These are phyloP conservation scores for Penicillium subrubescens DNA, from an alignment of 495 filamentous ascomycete species.

Conservation along the genomic window DNA sequence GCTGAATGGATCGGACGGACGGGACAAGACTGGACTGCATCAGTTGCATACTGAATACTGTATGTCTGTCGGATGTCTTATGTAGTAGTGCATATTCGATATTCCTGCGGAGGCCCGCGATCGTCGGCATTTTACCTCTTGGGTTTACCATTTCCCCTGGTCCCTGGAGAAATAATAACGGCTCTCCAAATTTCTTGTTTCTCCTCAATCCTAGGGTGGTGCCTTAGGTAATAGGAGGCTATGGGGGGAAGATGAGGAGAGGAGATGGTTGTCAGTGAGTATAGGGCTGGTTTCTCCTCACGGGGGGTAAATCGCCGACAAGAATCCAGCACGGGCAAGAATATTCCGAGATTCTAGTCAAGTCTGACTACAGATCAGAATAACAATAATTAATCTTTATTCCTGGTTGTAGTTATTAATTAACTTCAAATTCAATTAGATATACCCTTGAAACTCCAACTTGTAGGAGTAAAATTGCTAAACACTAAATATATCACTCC, in stretches of 20 bases:
- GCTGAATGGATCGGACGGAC: too few relatives aligned
- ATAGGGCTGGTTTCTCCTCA: conserved; percentile 8
- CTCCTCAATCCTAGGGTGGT: not conserved
- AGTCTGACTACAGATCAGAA: not conserved
- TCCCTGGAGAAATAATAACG: not conserved
- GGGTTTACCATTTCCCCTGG: not conserved
- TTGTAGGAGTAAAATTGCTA: too few relatives aligned
- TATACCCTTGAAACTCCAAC: too few relatives aligned
- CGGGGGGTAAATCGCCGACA: conserved; percentile 1
- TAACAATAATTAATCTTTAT: too few relatives aligned
- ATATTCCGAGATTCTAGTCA: not conserved
- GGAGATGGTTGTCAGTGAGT: not conserved
- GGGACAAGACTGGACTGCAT: too few relatives aligned
- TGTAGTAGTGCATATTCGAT: too few relatives aligned
- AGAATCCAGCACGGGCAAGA: not conserved
- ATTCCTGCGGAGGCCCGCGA: conserved; percentile 15
- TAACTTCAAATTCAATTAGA: not conserved
- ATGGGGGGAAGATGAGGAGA: not conserved
- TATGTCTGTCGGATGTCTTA: too few relatives aligned
- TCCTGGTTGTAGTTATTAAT: not conserved
- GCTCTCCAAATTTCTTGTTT: not conserved
- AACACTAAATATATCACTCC: too few relatives aligned
- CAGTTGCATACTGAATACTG: too few relatives aligned
- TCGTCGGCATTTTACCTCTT: not conserved
- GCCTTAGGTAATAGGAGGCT: not conserved